Conservation (phyloP, 2,329 filamentous ascomycete genomes). For the Leptographium galeiforme region DNA sequence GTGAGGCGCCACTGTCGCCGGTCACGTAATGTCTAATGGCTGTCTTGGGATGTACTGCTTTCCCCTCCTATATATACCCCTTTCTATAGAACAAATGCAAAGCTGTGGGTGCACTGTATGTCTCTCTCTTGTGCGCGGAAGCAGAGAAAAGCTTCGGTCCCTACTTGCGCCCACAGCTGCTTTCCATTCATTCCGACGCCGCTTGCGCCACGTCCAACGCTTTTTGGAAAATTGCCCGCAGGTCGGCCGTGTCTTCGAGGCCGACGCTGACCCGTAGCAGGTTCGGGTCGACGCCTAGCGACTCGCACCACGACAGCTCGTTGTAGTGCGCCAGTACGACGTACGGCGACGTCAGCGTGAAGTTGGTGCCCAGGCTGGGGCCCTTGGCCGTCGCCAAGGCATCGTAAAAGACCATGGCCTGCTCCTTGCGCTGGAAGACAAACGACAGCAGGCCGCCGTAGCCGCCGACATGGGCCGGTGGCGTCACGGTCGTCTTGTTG, state of each 20-base stretch:
- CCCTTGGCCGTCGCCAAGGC: constrained; percentile 79
- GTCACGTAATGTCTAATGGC: background rate
- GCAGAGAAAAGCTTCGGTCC: no score
- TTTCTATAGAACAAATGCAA: no score
- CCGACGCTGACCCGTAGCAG: constrained; percentile 82
- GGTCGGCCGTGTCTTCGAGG: constrained; percentile 59
- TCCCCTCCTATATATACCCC: background rate
- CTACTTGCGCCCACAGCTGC: background rate
- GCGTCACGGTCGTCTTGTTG: constrained; percentile 36
- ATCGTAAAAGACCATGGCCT: constrained; percentile 76
- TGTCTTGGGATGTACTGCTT: background rate
- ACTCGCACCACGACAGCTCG: constrained; percentile 80
- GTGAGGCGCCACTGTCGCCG: constrained; percentile 19
- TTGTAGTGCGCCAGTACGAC: constrained; percentile 82
- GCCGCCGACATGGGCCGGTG: constrained; percentile 62
- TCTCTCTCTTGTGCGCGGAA: no score
- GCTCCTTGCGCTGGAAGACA: constrained; percentile 55
- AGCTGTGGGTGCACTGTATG: no score
- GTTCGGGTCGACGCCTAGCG: constrained; percentile 68
- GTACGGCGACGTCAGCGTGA: constrained; percentile 84
- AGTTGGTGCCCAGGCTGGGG: constrained; percentile 91
- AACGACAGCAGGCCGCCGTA: constrained; percentile 85
- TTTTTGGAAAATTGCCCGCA: constrained; percentile 49
- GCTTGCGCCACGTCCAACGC: constrained; percentile 52
- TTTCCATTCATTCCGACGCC: background rate